A percentile compares a stretch with the other conserved stretches of the same genome.
These are phyloP conservation scores for Datisca glomerata DNA, from an alignment of 306 rosid genomes.

Conservation along the genomic window DNA sequence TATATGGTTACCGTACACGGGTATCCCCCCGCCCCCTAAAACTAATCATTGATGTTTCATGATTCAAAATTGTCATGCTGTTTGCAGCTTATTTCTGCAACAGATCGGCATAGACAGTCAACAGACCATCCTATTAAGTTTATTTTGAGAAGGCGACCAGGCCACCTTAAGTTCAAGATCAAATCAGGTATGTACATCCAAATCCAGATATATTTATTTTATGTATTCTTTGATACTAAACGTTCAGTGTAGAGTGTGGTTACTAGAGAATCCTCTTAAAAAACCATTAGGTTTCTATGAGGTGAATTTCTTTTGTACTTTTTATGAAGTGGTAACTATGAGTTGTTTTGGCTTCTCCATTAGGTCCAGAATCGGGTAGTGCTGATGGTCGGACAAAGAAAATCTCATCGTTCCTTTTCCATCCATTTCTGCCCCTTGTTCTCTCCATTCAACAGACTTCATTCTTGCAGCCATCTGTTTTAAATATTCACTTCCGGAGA, in stretches of 20 bases:
- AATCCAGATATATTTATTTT: neutral
- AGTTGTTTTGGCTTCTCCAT: conserved; percentile 6
- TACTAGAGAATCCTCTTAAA: neutral
- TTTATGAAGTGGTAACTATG: neutral
- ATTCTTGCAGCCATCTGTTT: conserved; percentile 64
- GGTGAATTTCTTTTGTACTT: neutral
- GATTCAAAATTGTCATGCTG: conserved; percentile 5
- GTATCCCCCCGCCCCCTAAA: too few relatives aligned
- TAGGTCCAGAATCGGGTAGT: conserved; percentile 90
- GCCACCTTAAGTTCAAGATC: conserved; percentile 77
- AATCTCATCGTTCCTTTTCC: conserved; percentile 74
- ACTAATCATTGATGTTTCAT: too few relatives aligned
- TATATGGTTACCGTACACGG: too few relatives aligned
- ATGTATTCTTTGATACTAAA: neutral
- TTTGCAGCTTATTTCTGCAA: conserved; percentile 75
- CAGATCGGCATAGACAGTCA: conserved; percentile 83
- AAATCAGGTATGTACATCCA: conserved; percentile 55
- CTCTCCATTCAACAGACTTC: conserved; percentile 75
- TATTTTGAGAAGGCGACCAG: conserved; percentile 69
- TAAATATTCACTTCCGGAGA: conserved; percentile 87
- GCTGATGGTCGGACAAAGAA: conserved; percentile 68
- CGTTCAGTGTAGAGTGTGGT: too few relatives aligned
- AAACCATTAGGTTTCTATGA: neutral
- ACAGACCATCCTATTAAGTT: conserved; percentile 94
- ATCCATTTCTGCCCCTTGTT: conserved; percentile 84